Base-by-base conservation (phyloP, 352 stramenopile genomes). In the Pilasporangium apinafurcum region DNA sequence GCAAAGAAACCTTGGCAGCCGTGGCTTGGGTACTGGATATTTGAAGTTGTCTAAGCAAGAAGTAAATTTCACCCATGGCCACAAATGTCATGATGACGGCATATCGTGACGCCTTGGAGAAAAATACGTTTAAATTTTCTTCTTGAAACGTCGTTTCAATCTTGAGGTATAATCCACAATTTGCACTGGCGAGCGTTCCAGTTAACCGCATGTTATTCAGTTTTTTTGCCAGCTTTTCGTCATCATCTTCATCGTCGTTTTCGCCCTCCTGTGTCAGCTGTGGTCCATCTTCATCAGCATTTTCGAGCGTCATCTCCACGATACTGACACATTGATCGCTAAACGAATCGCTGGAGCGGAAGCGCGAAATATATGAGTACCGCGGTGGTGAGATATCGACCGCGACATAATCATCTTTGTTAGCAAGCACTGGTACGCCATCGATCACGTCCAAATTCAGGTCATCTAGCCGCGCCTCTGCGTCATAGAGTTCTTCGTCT, bases 1-100 rank as follows among this genome's bases (percentile, higher is more conserved):
- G 38, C 25, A 95, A 47, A 29, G 74, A 88, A 6, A 90, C 77
- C 39, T 90, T 90, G 12, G 82, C 75, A 0, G 83, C 84, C 7
- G 78, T 86, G 5, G 87, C 82, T 42, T 92, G 78, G 3, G 87
- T 95, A 38, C 78, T 83, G 6, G 75, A 89, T 45, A 91, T 74
- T 47, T 95, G 68, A 17, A 95, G 56, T 50, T 96, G 85, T 3
- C 71, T 63, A 14, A 96, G 60, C 22, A 96, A 48, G 39, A 93
- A 75, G 43, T 90, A 90, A 32, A 95, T 92, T 58, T 95, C 83
- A 3, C 67, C 51, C 62, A 96, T 81, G 9, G 79, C 82, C 25
- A 94, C 68, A 29, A 93, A 71, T 36, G 85, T 93, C 75, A 93
- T 92, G 34, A 90, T 61, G 37, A 93, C 70, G 2, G 81, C 78